Evolutionary conservation across 495 filamentous ascomycete genomes (phyloP).

Genomic region (Aspergillus nidulans): DNA sequence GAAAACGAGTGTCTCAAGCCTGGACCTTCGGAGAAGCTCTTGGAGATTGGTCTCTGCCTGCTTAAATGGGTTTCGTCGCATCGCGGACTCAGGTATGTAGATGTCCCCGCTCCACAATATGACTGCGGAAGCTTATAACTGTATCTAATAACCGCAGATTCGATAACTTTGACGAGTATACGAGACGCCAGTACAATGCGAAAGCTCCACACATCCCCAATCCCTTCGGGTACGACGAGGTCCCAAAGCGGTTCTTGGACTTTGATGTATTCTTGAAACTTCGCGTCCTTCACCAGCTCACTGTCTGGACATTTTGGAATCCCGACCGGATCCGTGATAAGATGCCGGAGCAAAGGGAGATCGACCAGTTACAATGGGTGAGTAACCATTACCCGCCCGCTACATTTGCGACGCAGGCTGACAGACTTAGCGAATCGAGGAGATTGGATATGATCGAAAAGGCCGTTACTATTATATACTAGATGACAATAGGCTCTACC

Average conservation of each 20-base stretch:
- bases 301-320: conserved; percentile 84
- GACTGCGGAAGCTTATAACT: background rate
- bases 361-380: conserved; percentile 82
- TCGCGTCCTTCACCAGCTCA: conserved; percentile 83
- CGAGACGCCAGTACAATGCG: conserved; percentile 79
- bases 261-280: conserved; percentile 86
- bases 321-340: conserved; percentile 80
- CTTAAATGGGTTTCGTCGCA: conserved; percentile 94
- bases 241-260: conserved; percentile 65
- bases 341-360: conserved; percentile 77
- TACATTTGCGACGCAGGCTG: background rate
- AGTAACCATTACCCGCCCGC: conserved; percentile 22
- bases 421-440: conserved; percentile 74
- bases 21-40: conserved; percentile 62
- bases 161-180: conserved; percentile 92
- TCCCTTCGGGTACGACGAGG: conserved; percentile 79
- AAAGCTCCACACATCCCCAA: conserved; percentile 73
- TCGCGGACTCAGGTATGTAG: conserved; percentile 77
- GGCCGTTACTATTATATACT: conserved; percentile 85
- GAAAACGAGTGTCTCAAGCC: conserved; percentile 84
- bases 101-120: background rate
- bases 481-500: conserved; percentile 91
- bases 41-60: conserved; percentile 80
- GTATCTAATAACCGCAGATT: conserved; percentile 43
- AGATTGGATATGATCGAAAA: conserved; percentile 80